A percentile compares a stretch with the other conserved stretches of the same genome.
Conservation (phyloP, 2,329 filamentous ascomycete species). For the Chrysoporthe puriensis region DNA sequence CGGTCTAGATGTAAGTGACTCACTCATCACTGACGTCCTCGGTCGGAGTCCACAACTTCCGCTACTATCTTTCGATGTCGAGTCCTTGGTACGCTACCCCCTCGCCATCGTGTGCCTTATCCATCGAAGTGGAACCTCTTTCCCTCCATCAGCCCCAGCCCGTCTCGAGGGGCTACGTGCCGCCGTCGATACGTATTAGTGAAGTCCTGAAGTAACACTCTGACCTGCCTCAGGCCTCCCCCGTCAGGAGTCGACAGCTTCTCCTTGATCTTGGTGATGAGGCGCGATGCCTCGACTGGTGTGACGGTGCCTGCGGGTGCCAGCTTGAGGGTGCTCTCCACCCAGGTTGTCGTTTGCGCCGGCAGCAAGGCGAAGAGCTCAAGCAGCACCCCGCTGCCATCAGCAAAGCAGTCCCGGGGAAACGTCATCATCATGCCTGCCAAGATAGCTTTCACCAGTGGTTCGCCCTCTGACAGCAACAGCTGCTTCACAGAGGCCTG, state of each 20-base stretch:
- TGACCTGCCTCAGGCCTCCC: constrained; percentile 72
- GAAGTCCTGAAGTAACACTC: constrained; percentile 90
- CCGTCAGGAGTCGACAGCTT: constrained; percentile 68
- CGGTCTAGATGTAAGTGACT: constrained; percentile 1
- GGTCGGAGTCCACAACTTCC: not conserved
- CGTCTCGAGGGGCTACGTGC: constrained; percentile 94
- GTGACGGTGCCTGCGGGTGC: constrained; percentile 82
- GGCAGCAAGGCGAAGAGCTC: constrained; percentile 88
- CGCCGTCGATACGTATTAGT: constrained; percentile 91
- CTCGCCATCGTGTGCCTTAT: constrained; percentile 36
- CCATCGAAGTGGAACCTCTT: constrained; percentile 81
- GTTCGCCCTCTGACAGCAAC: constrained; percentile 70
- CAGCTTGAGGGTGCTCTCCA: constrained; percentile 80
- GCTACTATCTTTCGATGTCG: not conserved
- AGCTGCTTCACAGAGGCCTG: constrained; percentile 74
- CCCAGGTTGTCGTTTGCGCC: constrained; percentile 77
- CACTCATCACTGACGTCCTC: not conserved
- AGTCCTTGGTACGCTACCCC: not conserved
- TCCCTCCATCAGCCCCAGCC: constrained; percentile 84
- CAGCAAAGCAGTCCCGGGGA: constrained; percentile 91
- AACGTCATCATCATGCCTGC: constrained; percentile 99
- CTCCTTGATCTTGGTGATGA: constrained; percentile 81
- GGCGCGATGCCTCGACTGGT: constrained; percentile 75
- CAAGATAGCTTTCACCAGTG: constrained; percentile 84
- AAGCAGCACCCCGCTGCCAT: constrained; percentile 90